Base-by-base conservation (phyloP, 768 basidiomycete genomes). In the Mycena albidolilacea region DNA sequence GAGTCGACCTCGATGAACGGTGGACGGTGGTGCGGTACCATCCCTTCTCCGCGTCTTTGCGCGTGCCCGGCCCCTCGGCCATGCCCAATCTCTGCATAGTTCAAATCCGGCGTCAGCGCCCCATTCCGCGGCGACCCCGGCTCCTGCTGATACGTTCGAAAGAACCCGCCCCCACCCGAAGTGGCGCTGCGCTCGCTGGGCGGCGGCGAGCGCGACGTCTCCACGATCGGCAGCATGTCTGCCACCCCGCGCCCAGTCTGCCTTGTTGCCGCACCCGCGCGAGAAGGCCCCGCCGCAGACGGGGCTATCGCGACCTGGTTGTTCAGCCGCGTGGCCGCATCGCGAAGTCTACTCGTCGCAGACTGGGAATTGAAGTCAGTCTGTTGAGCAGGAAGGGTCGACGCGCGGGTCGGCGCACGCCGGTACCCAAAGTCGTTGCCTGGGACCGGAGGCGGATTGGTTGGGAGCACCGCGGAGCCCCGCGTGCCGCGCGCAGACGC, bases 11-110 rank as follows among this genome's bases (percentile, higher is more conserved):
- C 75, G 17, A 76, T 58, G 46, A 76, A 44, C 37, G 75, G 71
- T 17, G 71, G 71, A 14, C 75, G 68, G 14, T 43, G 68, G 11
- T 63, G 72, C 59, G 63, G 64, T 21, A 21, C 30, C 60, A 30
- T 72, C 64, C 67, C 77, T 77, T 69, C 79, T 72, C 48, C 76
- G 72, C 19, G 79, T 77, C 39, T 65, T 70, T 74, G 78, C 39
- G 75, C 69, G 54, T 75, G 61, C 38, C 71, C 76, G 21, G 87
- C 82, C 7, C 92, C 92, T 38, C 91, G 87, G 5, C 92, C 92
- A 77, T 93, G 93, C 3, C 92, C 93, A 71, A 93, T 91, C 79
- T 95, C 94, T 7, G 93, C 92, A 73, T 87, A 93, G 75, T 92
- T 87, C 63, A 93, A 86, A 76, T 94, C 93, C 30, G 92, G 93